Evolutionary conservation across 106 monocot genomes (phyloP), one percentile per base, ranked within the genome.

Genomic region (Posidonia australis): DNA sequence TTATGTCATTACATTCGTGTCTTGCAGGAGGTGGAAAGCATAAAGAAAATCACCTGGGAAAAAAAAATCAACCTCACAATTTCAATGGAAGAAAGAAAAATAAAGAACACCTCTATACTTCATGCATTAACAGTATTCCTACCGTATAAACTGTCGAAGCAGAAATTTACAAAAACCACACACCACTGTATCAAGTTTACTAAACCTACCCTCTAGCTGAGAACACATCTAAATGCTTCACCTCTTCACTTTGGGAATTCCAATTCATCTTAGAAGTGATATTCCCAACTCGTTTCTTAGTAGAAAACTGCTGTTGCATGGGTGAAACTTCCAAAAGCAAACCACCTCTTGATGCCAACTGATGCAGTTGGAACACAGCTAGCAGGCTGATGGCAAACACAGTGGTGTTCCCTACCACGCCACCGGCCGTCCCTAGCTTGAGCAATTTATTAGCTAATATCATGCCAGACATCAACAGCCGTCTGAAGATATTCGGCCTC

Each of bases 321-420:
- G 17, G 42, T 28, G 72, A 47, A 58, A 71, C 22, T 51, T 58
- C 55, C 23, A 21, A 26, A 25, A 56, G 27, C 20, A 62, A 31
- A 28, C 66, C 74, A 36, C 71, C 32, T 44, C 65, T 81, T 31
- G 64, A 65, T 22, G 77, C 73, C 29, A 69, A 71, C 53, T 77
- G 98, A 59, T 85, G 87, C 24, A 98, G 54, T 67, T 85, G 82
- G 41, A 91, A 67, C 5, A 98, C 57, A 21, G 87, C 82, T 64
- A 98, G 73, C 78, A 91, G 75, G 70, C 98, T 91, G 56, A 91
- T 70, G 46, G 98, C 76, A 79, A 98, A 87, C 25, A 91, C 20
- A 48, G 91, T 70, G 43, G 91, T 76, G 58, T 85, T 98, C 18
- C 87, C 85, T 54, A 88, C 48, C 17, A 82, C 41, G 44, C 92